Evolutionary conservation across 192 early-diverging fungal species (phyloP).

Genomic region (Backusella westeae): DNA sequence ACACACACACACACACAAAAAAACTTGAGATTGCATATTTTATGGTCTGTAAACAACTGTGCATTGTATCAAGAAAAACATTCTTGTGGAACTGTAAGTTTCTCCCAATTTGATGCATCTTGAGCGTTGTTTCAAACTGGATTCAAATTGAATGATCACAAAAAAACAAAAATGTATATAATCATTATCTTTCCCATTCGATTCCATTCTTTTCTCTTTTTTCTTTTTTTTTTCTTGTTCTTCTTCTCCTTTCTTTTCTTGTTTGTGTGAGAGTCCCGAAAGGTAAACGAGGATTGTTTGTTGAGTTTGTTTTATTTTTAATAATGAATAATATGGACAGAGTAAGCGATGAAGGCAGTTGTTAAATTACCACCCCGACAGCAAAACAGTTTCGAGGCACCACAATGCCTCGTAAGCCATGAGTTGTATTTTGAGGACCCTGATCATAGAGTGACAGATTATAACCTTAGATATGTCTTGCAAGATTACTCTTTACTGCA

Average conservation of each 20-base stretch:
- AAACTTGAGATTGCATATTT: neutral
- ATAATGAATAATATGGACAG: neutral
- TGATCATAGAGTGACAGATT: slow-evolving; percentile 2
- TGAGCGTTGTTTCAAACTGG: slow-evolving; percentile 2
- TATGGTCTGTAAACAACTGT: neutral
- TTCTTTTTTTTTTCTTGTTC: neutral
- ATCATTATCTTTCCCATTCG: slow-evolving; percentile 5
- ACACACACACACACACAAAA: neutral
- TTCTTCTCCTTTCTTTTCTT: neutral
- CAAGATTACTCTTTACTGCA: neutral
- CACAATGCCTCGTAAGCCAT: neutral
- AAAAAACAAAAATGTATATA: slow-evolving; percentile 6
- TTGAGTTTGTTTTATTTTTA: neutral
- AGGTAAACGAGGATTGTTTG: neutral
- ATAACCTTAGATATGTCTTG: neutral
- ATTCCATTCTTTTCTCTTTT: neutral
- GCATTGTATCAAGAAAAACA: slow-evolving; percentile 6
- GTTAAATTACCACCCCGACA: slow-evolving; percentile 11
- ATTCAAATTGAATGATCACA: slow-evolving; percentile 5
- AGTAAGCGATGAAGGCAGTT: neutral
- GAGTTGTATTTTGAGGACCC: slow-evolving; percentile 10
- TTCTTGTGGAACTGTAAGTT: neutral
- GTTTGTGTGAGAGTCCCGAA: neutral
- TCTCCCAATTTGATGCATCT: neutral
- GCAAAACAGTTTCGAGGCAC: neutral